Base-by-base conservation (phyloP, 2,329 filamentous ascomycete species). In the Botrytis byssoidea region DNA sequence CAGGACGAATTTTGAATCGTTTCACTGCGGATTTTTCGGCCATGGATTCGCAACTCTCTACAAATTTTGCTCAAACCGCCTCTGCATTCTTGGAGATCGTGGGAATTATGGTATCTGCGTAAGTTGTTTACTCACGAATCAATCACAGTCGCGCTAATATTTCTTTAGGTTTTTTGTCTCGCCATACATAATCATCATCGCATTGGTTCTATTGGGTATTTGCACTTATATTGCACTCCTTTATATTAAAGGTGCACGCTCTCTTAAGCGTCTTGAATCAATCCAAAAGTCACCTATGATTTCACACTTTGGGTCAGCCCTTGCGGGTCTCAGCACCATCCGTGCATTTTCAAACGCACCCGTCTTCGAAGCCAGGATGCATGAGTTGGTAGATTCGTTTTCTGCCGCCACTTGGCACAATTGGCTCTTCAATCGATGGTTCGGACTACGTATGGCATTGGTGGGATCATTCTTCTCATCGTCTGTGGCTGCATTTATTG, bases 211-310 rank as follows among this genome's bases (percentile, higher is more conserved):
- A 4, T 48, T 78, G 40, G 70, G 61, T n/a, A 73, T 18, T 74
- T 76, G 74, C 51, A 72, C 57, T n/a, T 93, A 4, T 75, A 83
- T 4, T 80, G 90, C 32, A 25, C 79, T 85, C 6, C 84, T 83
- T 46, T 95, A 92, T 78, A 85, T 95, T 9, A 83, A 86, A 35
- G 92, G 87, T 0, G 92, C 92, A 0, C 86, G 92, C 40, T 91
- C 93, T 16, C 85, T 91, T 74, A 95, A 94, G 82, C 86, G 93
- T 9, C 86, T 95, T 0, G 92, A 95, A 80, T 92, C 90, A 77
- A 92, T 88, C 2, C 87, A 88, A 71, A 94, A 93, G 81, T 92
- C 90, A 0, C 92, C 92, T 0, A 89, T 95, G 1, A 94, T 93
- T 78, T 92, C 75, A 44, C 76, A 77, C 18, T 94, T 94, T 78